phyloP scores from a whole-genome alignment of 2,329 filamentous ascomycete species.

The Daldinia sp. region DNA sequence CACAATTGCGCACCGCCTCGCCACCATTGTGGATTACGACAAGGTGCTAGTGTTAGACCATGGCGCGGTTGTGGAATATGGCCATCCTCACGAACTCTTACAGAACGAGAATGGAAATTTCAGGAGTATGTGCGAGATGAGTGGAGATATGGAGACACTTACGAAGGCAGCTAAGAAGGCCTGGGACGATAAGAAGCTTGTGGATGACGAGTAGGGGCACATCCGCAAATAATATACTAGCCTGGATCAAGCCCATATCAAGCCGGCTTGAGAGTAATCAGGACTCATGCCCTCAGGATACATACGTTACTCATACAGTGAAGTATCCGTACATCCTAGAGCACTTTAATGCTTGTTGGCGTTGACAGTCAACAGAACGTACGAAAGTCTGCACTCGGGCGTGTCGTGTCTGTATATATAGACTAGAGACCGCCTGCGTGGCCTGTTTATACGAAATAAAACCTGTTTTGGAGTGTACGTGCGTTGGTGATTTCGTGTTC shows the following conservation, averaged over 20 bases:
- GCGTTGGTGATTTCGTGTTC: not conserved
- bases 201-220: conserved; percentile 49
- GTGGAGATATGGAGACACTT: conserved; percentile 63
- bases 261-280: not conserved
- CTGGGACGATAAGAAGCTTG: conserved; percentile 51
- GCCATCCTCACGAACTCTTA: conserved; percentile 85
- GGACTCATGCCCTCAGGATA: not conserved
- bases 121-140: conserved; percentile 70
- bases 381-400: not conserved
- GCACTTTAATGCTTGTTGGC: not conserved
- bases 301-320: conserved; percentile 1
- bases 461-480: not conserved
- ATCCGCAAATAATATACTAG: conserved; percentile 3
- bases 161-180: conserved; percentile 64
- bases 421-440: conserved; percentile 8
- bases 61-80: conserved; percentile 86
- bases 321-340: conserved; percentile 7
- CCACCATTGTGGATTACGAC: conserved; percentile 98
- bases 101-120: conserved; percentile 72
- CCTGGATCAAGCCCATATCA: not conserved
- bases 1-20: conserved; percentile 93
- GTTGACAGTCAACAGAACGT: not conserved
- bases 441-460: conserved; percentile 22
- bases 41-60: conserved; percentile 95
- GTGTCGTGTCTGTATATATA: conserved; percentile 23